Conservation (phyloP, 2,329 filamentous ascomycete species). For the Pseudopyricularia javanii region DNA sequence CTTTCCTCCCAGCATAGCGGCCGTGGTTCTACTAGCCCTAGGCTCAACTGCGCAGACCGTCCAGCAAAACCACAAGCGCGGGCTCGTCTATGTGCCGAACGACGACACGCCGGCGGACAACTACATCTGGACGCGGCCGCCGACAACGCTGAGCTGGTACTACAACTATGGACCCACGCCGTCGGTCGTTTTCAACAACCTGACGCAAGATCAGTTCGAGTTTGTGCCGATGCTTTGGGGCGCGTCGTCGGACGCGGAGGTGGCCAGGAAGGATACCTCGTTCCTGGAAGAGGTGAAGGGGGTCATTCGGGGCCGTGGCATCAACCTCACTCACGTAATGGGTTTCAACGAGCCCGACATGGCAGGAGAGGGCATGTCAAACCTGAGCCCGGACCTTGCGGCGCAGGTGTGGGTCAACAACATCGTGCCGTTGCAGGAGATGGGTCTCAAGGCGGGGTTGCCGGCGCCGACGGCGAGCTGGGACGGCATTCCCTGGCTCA, state of each 20-base stretch:
- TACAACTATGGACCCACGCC: conserved; percentile 63
- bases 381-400: conserved; percentile 45
- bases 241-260: conserved; percentile 23
- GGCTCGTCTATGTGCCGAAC: conserved; percentile 56
- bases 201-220: conserved; percentile 44
- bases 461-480: conserved; percentile 56
- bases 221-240: conserved; percentile 81
- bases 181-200: conserved; percentile 33
- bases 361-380: conserved; percentile 44
- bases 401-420: conserved; percentile 59
- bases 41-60: conserved; percentile 12
- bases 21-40: conserved; percentile 8
- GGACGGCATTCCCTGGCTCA: conserved; percentile 53
- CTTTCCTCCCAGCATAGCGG: conserved; percentile 2
- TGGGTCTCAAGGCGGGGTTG: conserved; percentile 56
- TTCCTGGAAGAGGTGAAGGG: conserved; percentile 49
- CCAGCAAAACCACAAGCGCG: conserved; percentile 44
- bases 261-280: conserved; percentile 29
- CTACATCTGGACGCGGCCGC: conserved; percentile 44
- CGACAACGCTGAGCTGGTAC: conserved; percentile 64
- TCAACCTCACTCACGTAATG: conserved; percentile 56
- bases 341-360: conserved; percentile 70
- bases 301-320: conserved; percentile 35
- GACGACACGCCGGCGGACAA: conserved; percentile 46
- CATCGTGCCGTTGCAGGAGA: conserved; percentile 53